Conservation (phyloP, 768 basidiomycete genomes). For the Mycena haematopus region DNA sequence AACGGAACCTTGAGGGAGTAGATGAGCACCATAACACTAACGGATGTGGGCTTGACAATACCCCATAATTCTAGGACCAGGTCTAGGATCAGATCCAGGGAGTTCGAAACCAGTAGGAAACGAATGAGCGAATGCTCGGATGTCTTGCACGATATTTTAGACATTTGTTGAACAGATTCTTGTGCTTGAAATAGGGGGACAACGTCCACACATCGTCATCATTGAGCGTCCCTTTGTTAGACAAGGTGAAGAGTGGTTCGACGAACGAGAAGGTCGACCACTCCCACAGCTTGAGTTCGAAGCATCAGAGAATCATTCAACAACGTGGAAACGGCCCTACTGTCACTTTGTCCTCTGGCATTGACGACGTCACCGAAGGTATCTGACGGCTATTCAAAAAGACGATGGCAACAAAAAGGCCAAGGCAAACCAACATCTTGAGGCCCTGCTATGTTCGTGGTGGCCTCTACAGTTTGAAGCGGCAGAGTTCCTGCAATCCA, state of each 20-base stretch:
- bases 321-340: constrained; percentile 11
- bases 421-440: constrained; percentile 50
- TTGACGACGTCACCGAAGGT: constrained; percentile 55
- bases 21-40: not conserved
- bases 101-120: constrained; percentile 71
- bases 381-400: constrained; percentile 40
- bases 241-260: constrained; percentile 63
- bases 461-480: constrained; percentile 50
- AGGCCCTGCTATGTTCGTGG: constrained; percentile 54
- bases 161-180: constrained; percentile 70
- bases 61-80: constrained; percentile 65
- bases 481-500: constrained; percentile 66
- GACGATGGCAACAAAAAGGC: not conserved
- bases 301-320: constrained; percentile 1
- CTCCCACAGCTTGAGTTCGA: constrained; percentile 52
- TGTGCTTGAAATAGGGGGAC: constrained; percentile 72
- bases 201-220: constrained; percentile 66
- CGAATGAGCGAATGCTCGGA: constrained; percentile 64
- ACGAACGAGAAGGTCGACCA: constrained; percentile 73
- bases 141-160: constrained; percentile 60
- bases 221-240: constrained; percentile 54
- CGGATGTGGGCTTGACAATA: constrained; percentile 49
- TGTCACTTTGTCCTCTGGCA: constrained; percentile 69
- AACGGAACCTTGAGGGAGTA: constrained; percentile 36
- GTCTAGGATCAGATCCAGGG: constrained; percentile 70